Percentiles rank a stretch among this genome's conserved stretches.
phyloP scores from a whole-genome alignment of 768 basidiomycete species.

The Boletellus ananas region DNA sequence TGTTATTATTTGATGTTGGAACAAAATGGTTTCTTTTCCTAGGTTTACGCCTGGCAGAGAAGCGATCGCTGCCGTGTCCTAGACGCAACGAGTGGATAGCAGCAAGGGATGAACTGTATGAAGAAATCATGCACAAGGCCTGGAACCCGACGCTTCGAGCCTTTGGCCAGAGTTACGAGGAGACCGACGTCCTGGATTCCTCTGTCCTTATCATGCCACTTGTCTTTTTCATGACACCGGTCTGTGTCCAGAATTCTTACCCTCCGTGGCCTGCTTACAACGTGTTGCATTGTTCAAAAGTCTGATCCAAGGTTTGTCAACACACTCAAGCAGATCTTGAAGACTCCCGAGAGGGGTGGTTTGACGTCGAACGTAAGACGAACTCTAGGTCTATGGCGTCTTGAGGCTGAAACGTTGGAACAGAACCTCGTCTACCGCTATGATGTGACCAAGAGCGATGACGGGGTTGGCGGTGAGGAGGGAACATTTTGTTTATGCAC shows the following conservation, averaged over 20 bases:
- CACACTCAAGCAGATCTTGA: conserved; percentile 81
- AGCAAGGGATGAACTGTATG: conserved; percentile 81
- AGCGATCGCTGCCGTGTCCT: conserved; percentile 87
- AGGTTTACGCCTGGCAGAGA: conserved; percentile 89
- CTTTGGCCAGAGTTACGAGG: conserved; percentile 92
- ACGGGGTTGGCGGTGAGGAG: conserved; percentile 95
- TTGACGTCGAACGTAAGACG: conserved; percentile 73
- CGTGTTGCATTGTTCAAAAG: conserved; percentile 31
- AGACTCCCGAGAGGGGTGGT: conserved; percentile 85
- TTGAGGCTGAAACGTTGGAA: conserved; percentile 2
- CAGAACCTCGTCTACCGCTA: conserved; percentile 88
- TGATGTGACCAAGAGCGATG: conserved; percentile 78
- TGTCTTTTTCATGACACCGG: conserved; percentile 85
- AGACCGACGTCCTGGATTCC: conserved; percentile 75
- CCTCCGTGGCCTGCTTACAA: not conserved
- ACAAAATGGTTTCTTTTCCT: not conserved
- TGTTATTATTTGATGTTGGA: not conserved
- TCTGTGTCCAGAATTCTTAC: conserved; percentile 32
- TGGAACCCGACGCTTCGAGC: conserved; percentile 69
- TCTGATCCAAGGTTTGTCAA: conserved; percentile 85
- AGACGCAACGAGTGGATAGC: conserved; percentile 65
- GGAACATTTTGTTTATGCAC: conserved; percentile 93
- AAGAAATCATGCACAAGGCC: conserved; percentile 87
- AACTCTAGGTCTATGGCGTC: not conserved
- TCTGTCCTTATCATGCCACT: conserved; percentile 90